These are phyloP conservation scores for Sistotremastrum niveocremeum DNA, from an alignment of 768 basidiomycete species.

Conservation along the genomic window DNA sequence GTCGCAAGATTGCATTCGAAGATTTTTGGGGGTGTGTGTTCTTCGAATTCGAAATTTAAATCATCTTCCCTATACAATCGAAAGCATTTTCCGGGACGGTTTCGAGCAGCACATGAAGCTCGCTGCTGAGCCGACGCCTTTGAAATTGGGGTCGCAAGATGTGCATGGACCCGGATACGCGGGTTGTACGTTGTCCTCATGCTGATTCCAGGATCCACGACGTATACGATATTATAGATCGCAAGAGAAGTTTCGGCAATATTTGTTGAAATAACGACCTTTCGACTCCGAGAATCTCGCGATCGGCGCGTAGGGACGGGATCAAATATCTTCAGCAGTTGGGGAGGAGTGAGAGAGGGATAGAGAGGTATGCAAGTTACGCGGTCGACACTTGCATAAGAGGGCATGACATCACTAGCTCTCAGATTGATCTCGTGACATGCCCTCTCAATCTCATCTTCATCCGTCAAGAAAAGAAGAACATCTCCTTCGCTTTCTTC, in stretches of 20 bases:
- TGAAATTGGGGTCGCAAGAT: constrained; percentile 19
- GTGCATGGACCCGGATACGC: constrained; percentile 20
- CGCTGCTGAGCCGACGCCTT: constrained; percentile 28
- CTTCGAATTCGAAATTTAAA: constrained; percentile 23
- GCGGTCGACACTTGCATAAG: background rate
- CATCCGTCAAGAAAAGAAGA: constrained; percentile 28
- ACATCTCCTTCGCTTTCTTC: constrained; percentile 21
- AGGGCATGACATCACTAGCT: background rate
- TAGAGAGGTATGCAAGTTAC: constrained; percentile 26
- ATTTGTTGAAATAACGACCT: constrained; percentile 31
- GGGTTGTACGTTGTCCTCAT: constrained; percentile 28
- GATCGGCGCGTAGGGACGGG: constrained; percentile 7
- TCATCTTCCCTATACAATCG: constrained; percentile 25
- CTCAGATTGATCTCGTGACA: constrained; percentile 11
- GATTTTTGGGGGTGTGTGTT: constrained; percentile 26
- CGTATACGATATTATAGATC: constrained; percentile 28
- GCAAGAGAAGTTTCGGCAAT: constrained; percentile 35
- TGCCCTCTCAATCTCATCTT: constrained; percentile 30
- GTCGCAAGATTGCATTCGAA: constrained; percentile 23
- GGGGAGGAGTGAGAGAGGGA: constrained; percentile 21
- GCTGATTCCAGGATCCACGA: constrained; percentile 28
- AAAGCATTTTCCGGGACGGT: constrained; percentile 26
- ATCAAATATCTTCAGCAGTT: constrained; percentile 27
- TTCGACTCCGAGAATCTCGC: constrained; percentile 29
- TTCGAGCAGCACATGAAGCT: constrained; percentile 31